A percentile compares a stretch with the other conserved stretches of the same genome.
phyloP scores from a whole-genome alignment of 2,329 filamentous ascomycete species.

The Alternaria sp. region DNA sequence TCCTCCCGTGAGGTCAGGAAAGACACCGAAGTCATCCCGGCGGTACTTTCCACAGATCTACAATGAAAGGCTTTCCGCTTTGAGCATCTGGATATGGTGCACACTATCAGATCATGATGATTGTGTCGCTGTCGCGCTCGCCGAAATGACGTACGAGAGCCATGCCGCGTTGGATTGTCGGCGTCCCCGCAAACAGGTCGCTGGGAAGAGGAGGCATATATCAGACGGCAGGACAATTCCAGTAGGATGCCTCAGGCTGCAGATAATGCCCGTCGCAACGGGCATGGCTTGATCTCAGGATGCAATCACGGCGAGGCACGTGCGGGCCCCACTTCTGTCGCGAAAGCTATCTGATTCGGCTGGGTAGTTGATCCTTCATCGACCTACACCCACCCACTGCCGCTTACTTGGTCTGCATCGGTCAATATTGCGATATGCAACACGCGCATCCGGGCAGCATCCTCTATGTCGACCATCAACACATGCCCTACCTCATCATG shows the following conservation, averaged over 20 bases:
- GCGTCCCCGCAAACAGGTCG: constrained; percentile 15
- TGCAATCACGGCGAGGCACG: constrained; percentile 10
- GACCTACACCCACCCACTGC: background rate
- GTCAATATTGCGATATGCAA: constrained; percentile 10
- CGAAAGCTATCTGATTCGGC: constrained; percentile 6
- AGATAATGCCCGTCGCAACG: constrained; percentile 16
- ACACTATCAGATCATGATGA: background rate
- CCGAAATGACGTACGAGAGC: constrained; percentile 8
- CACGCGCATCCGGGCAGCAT: background rate
- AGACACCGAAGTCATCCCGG: constrained; percentile 7
- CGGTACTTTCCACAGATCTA: background rate
- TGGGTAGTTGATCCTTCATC: background rate
- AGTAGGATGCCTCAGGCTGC: constrained; percentile 11
- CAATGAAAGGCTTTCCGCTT: constrained; percentile 1
- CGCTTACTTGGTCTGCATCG: constrained; percentile 12
- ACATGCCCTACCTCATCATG: background rate
- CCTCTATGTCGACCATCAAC: background rate
- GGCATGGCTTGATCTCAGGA: constrained; percentile 16
- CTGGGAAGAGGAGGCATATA: constrained; percentile 15
- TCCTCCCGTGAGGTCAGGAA: background rate
- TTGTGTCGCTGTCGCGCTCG: background rate
- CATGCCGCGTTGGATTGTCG: background rate
- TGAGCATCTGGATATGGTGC: constrained; percentile 5
- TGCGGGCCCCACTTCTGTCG: constrained; percentile 7
- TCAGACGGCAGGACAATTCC: constrained; percentile 10